phyloP scores from a whole-genome alignment of 257 asterid genomes.

The Scutellaria minor region DNA sequence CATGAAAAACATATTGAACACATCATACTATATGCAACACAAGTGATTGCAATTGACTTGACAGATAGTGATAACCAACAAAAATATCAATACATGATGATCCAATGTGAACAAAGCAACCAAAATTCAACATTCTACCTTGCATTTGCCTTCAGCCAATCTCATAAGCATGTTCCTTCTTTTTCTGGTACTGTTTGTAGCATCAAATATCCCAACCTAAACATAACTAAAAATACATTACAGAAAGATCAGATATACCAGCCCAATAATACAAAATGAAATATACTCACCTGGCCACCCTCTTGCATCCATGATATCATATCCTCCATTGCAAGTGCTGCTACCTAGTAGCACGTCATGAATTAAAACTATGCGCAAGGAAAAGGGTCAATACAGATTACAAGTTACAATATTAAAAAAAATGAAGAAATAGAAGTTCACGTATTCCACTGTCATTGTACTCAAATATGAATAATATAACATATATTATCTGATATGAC shows the following conservation, averaged over 20 bases:
- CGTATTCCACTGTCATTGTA: constrained; percentile 19
- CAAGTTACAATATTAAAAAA: constrained; percentile 27
- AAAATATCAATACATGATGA: constrained; percentile 20
- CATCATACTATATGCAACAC: constrained; percentile 17
- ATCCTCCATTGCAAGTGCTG: constrained; percentile 99
- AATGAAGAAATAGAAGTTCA: constrained; percentile 27
- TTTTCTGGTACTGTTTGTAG: constrained; percentile 86
- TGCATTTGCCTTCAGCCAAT: constrained; percentile 98
- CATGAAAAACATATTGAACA: constrained; percentile 21
- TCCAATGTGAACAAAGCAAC: constrained; percentile 21
- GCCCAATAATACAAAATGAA: constrained; percentile 31
- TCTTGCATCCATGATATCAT: constrained; percentile 99
- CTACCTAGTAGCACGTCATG: constrained; percentile 93
- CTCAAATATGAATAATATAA: constrained; percentile 28
- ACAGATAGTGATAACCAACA: constrained; percentile 23
- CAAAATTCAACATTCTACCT: constrained; percentile 53
- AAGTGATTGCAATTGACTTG: not conserved
- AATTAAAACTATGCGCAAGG: constrained; percentile 75
- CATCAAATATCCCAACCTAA: constrained; percentile 98
- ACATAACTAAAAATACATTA: constrained; percentile 38
- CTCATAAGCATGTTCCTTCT: constrained; percentile 97
- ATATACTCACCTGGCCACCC: constrained; percentile 90
- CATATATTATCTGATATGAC: not conserved
- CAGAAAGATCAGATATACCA: constrained; percentile 28
- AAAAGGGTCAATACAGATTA: constrained; percentile 55